Conservation (phyloP, 202 grass and related monocot genomes). For the Saccharum hybrid region DNA sequence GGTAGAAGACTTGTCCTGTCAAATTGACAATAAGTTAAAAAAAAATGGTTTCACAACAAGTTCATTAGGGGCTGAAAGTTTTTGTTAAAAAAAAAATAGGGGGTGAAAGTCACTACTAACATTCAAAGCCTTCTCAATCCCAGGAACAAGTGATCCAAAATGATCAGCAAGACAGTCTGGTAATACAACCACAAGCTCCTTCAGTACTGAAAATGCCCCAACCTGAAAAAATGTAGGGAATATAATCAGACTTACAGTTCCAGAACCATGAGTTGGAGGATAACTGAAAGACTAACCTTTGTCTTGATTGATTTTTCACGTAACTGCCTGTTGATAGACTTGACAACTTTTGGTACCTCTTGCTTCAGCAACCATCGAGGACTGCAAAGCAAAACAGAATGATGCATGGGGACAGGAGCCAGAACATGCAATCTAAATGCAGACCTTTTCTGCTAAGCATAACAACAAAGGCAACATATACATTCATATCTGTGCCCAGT, state of each 20-base stretch:
- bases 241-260: constrained; percentile 20
- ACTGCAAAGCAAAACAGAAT: constrained; percentile 54
- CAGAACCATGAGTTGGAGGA: constrained; percentile 23
- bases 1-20: too few relatives aligned
- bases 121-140: too few relatives aligned
- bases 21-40: too few relatives aligned
- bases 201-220: constrained; percentile 92
- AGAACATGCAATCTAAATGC: constrained; percentile 11
- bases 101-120: too few relatives aligned
- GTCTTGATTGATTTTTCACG: constrained; percentile 99
- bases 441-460: neutral
- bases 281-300: constrained; percentile 64
- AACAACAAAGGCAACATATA: constrained; percentile 3
- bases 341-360: constrained; percentile 98
- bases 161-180: constrained; percentile 96
- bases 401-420: neutral
- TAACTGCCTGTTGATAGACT: constrained; percentile 88
- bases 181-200: constrained; percentile 94
- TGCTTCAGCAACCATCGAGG: constrained; percentile 95
- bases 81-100: too few relatives aligned
- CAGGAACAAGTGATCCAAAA: too few relatives aligned
- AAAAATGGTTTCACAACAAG: too few relatives aligned
- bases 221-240: constrained; percentile 59
- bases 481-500: neutral
- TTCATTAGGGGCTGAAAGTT: too few relatives aligned